Conservation (phyloP, 129 eudicot species). For the Smallanthus sonchifolius region DNA sequence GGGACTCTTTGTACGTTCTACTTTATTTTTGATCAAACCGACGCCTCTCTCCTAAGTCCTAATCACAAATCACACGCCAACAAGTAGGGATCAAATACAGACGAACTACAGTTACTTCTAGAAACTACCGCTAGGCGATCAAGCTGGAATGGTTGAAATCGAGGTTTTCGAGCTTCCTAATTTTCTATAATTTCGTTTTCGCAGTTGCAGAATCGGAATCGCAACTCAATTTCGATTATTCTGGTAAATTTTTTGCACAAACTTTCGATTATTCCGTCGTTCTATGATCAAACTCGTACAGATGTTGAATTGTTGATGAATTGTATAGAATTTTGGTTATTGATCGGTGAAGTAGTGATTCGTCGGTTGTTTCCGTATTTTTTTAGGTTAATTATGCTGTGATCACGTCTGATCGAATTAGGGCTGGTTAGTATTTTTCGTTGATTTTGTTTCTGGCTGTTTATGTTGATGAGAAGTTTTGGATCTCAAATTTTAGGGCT, state of each 20-base stretch:
- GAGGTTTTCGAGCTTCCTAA: not conserved
- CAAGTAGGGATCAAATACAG: constrained; percentile 13
- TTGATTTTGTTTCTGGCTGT: not conserved
- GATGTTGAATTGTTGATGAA: not conserved
- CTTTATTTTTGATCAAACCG: constrained; percentile 15
- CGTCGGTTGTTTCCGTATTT: not conserved
- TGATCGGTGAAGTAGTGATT: constrained; percentile 13
- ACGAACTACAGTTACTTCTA: constrained; percentile 8
- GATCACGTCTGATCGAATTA: constrained; percentile 24
- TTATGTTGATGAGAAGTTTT: not conserved
- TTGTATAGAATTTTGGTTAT: not conserved
- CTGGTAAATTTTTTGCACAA: not conserved
- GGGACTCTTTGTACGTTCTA: not conserved
- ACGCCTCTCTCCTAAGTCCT: constrained; percentile 15
- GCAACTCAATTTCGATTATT: constrained; percentile 20
- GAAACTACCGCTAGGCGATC: constrained; percentile 27
- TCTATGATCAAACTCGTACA: not conserved
- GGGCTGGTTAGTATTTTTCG: not conserved
- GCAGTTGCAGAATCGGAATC: constrained; percentile 5
- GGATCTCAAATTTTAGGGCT: constrained; percentile 25
- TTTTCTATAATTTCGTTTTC: not conserved
- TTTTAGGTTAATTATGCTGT: not conserved
- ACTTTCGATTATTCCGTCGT: not conserved
- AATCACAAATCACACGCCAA: not conserved
- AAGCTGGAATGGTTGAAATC: constrained; percentile 34